Conservation (phyloP, 2,329 filamentous ascomycete genomes). For the Chaetomiaceae sp. region DNA sequence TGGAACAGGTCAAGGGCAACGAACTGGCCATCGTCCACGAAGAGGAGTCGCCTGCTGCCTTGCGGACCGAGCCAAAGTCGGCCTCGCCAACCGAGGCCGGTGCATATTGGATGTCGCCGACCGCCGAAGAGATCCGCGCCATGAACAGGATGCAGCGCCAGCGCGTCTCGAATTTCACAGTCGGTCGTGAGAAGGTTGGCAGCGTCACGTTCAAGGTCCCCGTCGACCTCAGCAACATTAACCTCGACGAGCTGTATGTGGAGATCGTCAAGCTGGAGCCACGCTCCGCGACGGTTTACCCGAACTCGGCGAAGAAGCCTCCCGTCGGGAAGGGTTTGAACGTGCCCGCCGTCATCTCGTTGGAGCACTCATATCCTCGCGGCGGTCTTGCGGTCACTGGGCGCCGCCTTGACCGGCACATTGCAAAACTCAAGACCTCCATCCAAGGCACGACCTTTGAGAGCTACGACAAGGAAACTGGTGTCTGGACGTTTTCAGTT, state of each 20-base stretch:
- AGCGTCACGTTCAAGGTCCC: conserved; percentile 73
- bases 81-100: conserved; percentile 47
- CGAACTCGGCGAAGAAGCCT: conserved; percentile 69
- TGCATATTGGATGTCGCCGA: conserved; percentile 81
- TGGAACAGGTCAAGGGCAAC: conserved; percentile 66
- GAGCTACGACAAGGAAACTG: conserved; percentile 70
- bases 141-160: conserved; percentile 77
- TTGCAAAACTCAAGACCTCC: conserved; percentile 65
- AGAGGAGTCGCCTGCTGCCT: conserved; percentile 44
- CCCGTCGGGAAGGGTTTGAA: conserved; percentile 83
- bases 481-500: conserved; percentile 88
- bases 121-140: conserved; percentile 64
- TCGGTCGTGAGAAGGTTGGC: conserved; percentile 78
- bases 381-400: conserved; percentile 53
- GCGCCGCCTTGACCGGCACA: conserved; percentile 70
- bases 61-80: conserved; percentile 34
- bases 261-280: conserved; percentile 69
- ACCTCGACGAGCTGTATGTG: conserved; percentile 73
- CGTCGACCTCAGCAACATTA: conserved; percentile 74
- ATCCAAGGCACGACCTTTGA: conserved; percentile 78
- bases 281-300: conserved; percentile 85
- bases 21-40: conserved; percentile 77
- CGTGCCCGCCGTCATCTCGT: conserved; percentile 77
- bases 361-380: conserved; percentile 91
- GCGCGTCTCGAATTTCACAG: conserved; percentile 66